phyloP scores from a whole-genome alignment of 257 asterid genomes.

The Galeopsis tetrahit region DNA sequence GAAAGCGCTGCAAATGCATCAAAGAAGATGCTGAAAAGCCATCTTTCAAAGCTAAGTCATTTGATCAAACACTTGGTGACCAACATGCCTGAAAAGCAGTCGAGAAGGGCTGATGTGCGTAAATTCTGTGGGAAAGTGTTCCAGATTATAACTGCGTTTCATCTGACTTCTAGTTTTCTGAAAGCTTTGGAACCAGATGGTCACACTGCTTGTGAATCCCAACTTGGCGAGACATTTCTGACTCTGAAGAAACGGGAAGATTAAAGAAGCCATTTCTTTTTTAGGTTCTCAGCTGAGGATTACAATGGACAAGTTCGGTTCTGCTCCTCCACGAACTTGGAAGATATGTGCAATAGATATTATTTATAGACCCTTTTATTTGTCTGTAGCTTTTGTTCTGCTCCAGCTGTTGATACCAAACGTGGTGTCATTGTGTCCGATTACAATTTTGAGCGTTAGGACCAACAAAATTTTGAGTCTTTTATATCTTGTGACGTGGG shows the following conservation, averaged over 20 bases:
- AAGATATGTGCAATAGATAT: background rate
- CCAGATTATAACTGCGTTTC: slow-evolving; percentile 51
- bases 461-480: slow-evolving; percentile 35
- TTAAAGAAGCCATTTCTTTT: background rate
- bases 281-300: slow-evolving; percentile 9
- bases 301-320: background rate
- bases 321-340: background rate
- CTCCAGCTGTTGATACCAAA: background rate
- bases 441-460: slow-evolving; percentile 19
- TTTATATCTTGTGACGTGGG: background rate
- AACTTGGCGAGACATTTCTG: slow-evolving; percentile 65
- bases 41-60: slow-evolving; percentile 52
- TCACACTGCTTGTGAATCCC: slow-evolving; percentile 61
- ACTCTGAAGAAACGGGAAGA: slow-evolving; percentile 49
- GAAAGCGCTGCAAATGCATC: slow-evolving; percentile 36
- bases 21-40: slow-evolving; percentile 50
- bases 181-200: slow-evolving; percentile 64
- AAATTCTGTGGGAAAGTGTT: slow-evolving; percentile 79
- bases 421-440: background rate
- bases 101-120: slow-evolving; percentile 82
- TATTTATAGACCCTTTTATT: slow-evolving; percentile 4
- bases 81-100: slow-evolving; percentile 84
- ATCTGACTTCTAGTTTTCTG: slow-evolving; percentile 50
- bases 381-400: background rate
- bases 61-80: slow-evolving; percentile 60